Base-by-base conservation (phyloP, 2,329 filamentous ascomycete species). In the Pleomassaria siparia region DNA sequence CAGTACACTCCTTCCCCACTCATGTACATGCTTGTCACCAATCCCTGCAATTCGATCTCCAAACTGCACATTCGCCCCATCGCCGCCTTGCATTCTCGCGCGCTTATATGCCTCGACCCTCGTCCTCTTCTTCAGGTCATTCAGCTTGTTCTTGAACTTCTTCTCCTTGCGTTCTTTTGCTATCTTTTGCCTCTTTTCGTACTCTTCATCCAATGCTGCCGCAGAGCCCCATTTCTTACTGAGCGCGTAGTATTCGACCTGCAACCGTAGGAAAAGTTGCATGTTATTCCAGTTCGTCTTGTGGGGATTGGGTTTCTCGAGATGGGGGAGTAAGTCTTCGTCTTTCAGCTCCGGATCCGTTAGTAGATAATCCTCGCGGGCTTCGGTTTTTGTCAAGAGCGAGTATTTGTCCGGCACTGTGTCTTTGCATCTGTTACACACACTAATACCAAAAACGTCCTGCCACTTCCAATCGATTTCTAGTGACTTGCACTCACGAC, bases 391-490 rank as follows among this genome's bases (percentile, higher is more conserved):
- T 1, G 94, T 99, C 53, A 99, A 76, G 10, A 99, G 79, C 54
- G 88, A 95, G 74, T 99, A 99, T 70, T 92, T 96, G 53, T 97
- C 92, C 0, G 92, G 91, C 20, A 78, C 77, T 60, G 89, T 89
- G 43, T 97, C 91, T 73, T 96, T 97, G 78, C 94, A 99, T 12
- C 75, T 74, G 53, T 82, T 79, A 74, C 94, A 99, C 11, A 99
- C 82, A 43, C 80, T 78, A 51, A 87, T 83, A 20, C 78, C 76
- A 56, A 97, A 91, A 2, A 89, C 80, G 58, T 96, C 91, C 43
- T 91, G 87, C 91, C 91, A 97, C 46, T 94, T 88, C 78, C 86
- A 96, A 72, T 99, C 94, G 53, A 99, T 91, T 74, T 97, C 94
- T 40, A 91, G 64, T 44, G 80, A 88, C 1, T 77, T 80, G 69